Conservation (phyloP, 495 filamentous ascomycete species). For the Daldinia vernicosa region DNA sequence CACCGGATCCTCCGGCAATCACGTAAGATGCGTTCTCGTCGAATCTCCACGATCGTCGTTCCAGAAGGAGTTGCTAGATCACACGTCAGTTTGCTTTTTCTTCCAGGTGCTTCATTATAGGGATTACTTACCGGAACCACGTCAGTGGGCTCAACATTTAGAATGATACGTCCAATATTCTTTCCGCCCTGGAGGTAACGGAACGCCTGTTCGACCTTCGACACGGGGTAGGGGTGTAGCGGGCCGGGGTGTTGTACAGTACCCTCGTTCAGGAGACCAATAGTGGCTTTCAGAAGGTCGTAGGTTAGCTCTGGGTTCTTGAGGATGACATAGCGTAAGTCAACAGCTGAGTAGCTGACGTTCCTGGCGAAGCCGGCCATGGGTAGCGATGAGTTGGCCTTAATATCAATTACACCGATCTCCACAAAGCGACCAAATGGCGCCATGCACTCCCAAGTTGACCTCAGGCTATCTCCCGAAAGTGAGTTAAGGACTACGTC, state of each 20-base stretch:
- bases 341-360: conserved; percentile 50
- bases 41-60: conserved; percentile 37
- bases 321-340: conserved; percentile 44
- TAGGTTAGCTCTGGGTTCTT: conserved; percentile 19
- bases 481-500: conserved; percentile 66
- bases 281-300: conserved; percentile 26
- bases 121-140: conserved; percentile 43
- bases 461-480: conserved; percentile 52
- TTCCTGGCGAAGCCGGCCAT: conserved; percentile 53
- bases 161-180: conserved; percentile 62
- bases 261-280: conserved; percentile 34
- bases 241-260: conserved; percentile 42
- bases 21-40: conserved; percentile 59
- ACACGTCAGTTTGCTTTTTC: conserved; percentile 8
- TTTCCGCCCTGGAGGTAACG: conserved; percentile 59
- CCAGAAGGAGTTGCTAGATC: conserved; percentile 30
- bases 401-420: conserved; percentile 52
- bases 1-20: conserved; percentile 65
- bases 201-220: conserved; percentile 61
- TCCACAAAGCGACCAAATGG: conserved; percentile 59
- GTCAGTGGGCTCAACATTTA: conserved; percentile 46
- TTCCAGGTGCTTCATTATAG: neutral
- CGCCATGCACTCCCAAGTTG: conserved; percentile 59
- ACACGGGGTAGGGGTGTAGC: conserved; percentile 50
- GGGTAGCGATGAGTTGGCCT: conserved; percentile 41